Percentiles rank a stretch among this genome's conserved stretches.
Evolutionary conservation across 75 land plant genomes (phyloP).

Genomic region (Pinus tabuliformis): DNA sequence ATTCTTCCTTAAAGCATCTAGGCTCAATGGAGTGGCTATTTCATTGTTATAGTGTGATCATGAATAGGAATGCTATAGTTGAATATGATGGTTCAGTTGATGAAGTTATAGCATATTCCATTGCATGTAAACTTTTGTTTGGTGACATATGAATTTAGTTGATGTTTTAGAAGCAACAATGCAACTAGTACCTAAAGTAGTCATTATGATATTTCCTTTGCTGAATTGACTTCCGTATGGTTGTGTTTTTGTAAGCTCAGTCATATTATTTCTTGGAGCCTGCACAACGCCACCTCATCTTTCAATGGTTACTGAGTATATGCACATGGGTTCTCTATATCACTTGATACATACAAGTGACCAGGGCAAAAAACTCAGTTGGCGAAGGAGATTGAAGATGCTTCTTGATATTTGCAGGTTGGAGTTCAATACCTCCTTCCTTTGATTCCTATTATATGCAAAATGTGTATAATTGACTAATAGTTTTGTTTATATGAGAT

Average conservation of each 20-base stretch:
- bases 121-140: not conserved
- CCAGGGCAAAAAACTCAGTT: constrained; percentile 77
- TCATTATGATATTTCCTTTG: not conserved
- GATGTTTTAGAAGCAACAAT: not conserved
- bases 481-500: not conserved
- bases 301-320: constrained; percentile 95
- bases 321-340: constrained; percentile 93
- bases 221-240: constrained; percentile 5
- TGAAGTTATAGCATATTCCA: not conserved
- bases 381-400: constrained; percentile 93
- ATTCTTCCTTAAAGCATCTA: too few species aligned
- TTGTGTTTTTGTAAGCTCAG: constrained; percentile 31
- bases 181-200: not conserved
- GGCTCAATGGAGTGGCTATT: too few species aligned
- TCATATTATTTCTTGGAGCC: constrained; percentile 92
- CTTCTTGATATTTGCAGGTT: constrained; percentile 97
- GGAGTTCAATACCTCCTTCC: not conserved
- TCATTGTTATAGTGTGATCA: too few species aligned
- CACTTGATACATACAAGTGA: constrained; percentile 77
- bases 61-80: too few species aligned
- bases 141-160: not conserved
- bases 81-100: not conserved
- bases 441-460: not conserved
- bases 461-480: not conserved
- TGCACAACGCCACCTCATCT: constrained; percentile 91